Base-by-base conservation (phyloP, 306 rosid genomes). In the Quercus robur region DNA sequence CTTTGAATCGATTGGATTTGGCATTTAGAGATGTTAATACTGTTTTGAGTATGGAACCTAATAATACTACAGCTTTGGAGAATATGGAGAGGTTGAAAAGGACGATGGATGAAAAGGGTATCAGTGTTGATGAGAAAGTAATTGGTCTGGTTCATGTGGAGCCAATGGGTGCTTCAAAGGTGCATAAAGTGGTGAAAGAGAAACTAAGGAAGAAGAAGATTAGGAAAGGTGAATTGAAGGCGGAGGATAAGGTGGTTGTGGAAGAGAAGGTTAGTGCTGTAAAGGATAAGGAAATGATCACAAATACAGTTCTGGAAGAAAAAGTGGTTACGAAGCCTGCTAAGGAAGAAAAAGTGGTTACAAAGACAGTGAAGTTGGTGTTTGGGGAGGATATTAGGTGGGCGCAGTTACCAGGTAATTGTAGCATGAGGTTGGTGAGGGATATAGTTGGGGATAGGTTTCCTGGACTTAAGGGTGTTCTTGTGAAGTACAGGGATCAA, bases 321-420 rank as follows among this genome's bases (percentile, higher is more conserved):
- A 84, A 88, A 54, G 41, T 56, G 71, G 72, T 75, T 2, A 62
- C 41, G 19, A 78, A 86, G 81, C 83, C 80, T 75, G 74, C 77
- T 49, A 76, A 77, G 78, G 77, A 87, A 74, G 90, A 91, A 75
- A 86, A 83, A 57, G 72, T 25, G 21, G 90, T 80, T 23, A 78
- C 87, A 12, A 94, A 87, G 92, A 91, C 91, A 4, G 97, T 93
- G 56, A 94, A 94, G 86, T 84, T 94, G 90, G 92, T 94, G 35
- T 87, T 82, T 18, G 97, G 97, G 76, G 97, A 94, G 77, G 98
- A 94, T 82, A 94, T 94, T 76, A 92, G 97, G 78, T 90, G 90
- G 89, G 98, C 90, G 0, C 91, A 91, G 35, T 79, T 94, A 61
- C 97, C 97, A 12, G 73, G 72, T 58, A 92, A 90, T 84, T 90